phyloP scores from a whole-genome alignment of 2,329 filamentous ascomycete genomes.

The Cryphonectria nitschkei region DNA sequence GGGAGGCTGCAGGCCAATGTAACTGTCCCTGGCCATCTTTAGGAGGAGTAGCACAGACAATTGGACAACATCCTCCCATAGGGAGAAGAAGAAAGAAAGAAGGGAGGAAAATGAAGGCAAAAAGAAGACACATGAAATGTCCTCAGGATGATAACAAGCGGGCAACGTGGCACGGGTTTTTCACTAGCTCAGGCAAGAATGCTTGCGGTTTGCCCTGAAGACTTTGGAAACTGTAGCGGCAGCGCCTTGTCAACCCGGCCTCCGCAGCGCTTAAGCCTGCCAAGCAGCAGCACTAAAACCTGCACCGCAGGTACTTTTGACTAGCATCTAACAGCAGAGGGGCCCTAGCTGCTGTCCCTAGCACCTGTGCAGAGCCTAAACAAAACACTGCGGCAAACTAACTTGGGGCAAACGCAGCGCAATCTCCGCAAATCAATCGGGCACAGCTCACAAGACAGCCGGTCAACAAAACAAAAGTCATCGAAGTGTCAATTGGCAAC shows the following conservation, averaged over 20 bases:
- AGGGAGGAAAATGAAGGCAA: background rate
- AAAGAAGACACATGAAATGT: background rate
- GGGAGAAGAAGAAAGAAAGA: background rate
- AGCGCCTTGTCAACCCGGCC: background rate
- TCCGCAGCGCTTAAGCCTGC: background rate
- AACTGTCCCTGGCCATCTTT: background rate
- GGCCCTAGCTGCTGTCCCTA: background rate
- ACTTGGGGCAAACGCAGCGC: slow-evolving; percentile 4
- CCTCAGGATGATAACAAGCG: background rate
- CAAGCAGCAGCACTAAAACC: background rate
- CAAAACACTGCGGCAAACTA: background rate
- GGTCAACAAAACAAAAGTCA: slow-evolving; percentile 14
- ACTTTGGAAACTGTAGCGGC: background rate
- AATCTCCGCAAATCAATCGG: slow-evolving; percentile 7
- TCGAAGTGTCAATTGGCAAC: slow-evolving; percentile 25
- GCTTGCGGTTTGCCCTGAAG: background rate
- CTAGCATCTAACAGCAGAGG: background rate
- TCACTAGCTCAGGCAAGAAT: background rate
- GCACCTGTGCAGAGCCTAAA: background rate
- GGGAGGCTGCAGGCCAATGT: background rate
- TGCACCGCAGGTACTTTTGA: slow-evolving; percentile 3
- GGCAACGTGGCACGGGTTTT: background rate
- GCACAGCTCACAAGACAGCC: slow-evolving; percentile 5
- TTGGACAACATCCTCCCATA: background rate
- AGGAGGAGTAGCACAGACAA: background rate